Percentiles rank a stretch among this genome's conserved stretches.
Evolutionary conservation across 441 rosid species (phyloP).

Genomic region (Hura crepitans): DNA sequence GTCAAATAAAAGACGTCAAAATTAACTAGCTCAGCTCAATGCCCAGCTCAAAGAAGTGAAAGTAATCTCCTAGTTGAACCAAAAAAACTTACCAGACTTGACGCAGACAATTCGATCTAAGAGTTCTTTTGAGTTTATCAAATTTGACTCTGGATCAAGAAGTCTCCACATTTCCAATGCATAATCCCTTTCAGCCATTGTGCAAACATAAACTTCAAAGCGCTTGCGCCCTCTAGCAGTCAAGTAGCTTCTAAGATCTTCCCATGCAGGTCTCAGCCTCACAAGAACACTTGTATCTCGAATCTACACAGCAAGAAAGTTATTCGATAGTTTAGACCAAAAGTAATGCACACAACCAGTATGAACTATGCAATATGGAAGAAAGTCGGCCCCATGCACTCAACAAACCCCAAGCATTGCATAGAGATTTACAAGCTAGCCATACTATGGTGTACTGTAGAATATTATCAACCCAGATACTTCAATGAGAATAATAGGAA

Average conservation of each 20-base stretch:
- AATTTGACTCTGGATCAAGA: slow-evolving; percentile 94
- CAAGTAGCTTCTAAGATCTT: slow-evolving; percentile 88
- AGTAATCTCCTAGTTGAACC: slow-evolving; percentile 7
- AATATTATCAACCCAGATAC: not conserved
- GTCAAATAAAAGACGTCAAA: slow-evolving; percentile 19
- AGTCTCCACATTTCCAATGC: slow-evolving; percentile 99
- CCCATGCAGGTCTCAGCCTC: slow-evolving; percentile 99
- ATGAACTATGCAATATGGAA: not conserved
- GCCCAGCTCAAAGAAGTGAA: slow-evolving; percentile 15
- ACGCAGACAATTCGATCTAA: slow-evolving; percentile 90
- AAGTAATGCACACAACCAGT: slow-evolving; percentile 13
- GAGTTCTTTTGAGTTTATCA: slow-evolving; percentile 72
- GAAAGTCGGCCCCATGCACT: too few species aligned
- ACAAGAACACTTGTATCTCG: slow-evolving; percentile 99
- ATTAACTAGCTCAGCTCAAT: not conserved
- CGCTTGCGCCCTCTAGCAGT: slow-evolving; percentile 97
- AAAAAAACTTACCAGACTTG: slow-evolving; percentile 72
- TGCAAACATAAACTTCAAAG: slow-evolving; percentile 99
- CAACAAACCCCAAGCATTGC: too few species aligned
- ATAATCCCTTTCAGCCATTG: slow-evolving; percentile 99
- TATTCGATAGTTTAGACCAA: slow-evolving; percentile 11
- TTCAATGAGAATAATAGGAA: not conserved
- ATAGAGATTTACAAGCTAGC: not conserved
- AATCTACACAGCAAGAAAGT: slow-evolving; percentile 40
- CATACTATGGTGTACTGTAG: not conserved